Conservation (phyloP, 257 asterid genomes). For the Nicotiana knightiana region DNA sequence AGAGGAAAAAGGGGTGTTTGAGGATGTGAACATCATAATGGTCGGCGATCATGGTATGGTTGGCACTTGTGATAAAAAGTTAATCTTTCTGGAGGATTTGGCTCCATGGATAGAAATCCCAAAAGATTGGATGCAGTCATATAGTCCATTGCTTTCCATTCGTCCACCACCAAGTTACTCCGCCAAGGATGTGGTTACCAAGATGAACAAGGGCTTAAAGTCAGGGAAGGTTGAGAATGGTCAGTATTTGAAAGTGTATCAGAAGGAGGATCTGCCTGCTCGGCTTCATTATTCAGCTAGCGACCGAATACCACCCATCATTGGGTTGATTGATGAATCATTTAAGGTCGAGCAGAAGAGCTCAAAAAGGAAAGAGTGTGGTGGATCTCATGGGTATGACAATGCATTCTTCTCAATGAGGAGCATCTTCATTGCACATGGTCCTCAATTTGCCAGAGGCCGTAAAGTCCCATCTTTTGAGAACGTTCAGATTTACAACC, state of each 20-base stretch:
- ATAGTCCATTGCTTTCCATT: slow-evolving; percentile 53
- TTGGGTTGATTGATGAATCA: slow-evolving; percentile 58
- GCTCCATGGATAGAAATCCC: slow-evolving; percentile 46
- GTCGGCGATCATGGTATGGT: slow-evolving; percentile 85
- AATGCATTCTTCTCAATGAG: slow-evolving; percentile 70
- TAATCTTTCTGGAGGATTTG: slow-evolving; percentile 54
- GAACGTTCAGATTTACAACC: slow-evolving; percentile 60
- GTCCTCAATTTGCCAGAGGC: slow-evolving; percentile 60
- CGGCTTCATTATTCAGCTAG: slow-evolving; percentile 55
- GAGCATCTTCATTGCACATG: slow-evolving; percentile 61
- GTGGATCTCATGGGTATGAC: slow-evolving; percentile 82
- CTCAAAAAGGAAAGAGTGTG: slow-evolving; percentile 46
- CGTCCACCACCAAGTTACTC: slow-evolving; percentile 37
- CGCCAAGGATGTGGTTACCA: slow-evolving; percentile 34
- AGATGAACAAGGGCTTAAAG: slow-evolving; percentile 55
- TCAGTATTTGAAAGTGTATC: slow-evolving; percentile 51
- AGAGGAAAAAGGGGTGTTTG: slow-evolving; percentile 52
- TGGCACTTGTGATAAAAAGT: slow-evolving; percentile 63
- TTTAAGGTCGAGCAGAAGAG: slow-evolving; percentile 52
- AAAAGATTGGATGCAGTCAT: slow-evolving; percentile 54
- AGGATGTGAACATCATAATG: slow-evolving; percentile 53
- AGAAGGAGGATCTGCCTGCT: slow-evolving; percentile 60
- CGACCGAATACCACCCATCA: slow-evolving; percentile 56
- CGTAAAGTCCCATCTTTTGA: slow-evolving; percentile 60
- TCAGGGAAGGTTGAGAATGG: slow-evolving; percentile 55